Evolutionary conservation across 208 protist species (phyloP).

Genomic region (Crithidia brevicula): DNA sequence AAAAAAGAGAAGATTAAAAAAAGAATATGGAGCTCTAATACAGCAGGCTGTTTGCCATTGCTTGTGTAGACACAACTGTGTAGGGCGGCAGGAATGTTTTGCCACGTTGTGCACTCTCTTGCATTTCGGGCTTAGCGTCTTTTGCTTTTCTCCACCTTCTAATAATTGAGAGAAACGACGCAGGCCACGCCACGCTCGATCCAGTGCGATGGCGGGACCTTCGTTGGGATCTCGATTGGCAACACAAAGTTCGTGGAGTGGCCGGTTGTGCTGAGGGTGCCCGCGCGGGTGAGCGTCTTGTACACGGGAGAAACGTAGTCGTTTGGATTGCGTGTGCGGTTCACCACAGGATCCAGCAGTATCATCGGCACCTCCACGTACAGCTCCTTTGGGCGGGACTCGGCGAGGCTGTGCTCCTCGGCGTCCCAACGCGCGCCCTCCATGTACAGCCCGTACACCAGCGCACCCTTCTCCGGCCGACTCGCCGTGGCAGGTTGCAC

Average conservation of each 20-base stretch:
- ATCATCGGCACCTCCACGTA: constrained; percentile 94
- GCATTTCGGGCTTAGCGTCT: too few relatives aligned
- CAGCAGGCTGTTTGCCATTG: too few relatives aligned
- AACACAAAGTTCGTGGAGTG: constrained; percentile 99
- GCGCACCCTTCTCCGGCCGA: constrained; percentile 64
- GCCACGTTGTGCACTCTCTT: too few relatives aligned
- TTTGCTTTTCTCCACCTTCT: too few relatives aligned
- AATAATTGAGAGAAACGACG: constrained; percentile 89
- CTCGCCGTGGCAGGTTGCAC: constrained; percentile 25
- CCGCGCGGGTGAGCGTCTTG: constrained; percentile 95
- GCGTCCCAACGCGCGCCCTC: constrained; percentile 97
- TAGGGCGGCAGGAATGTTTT: too few relatives aligned
- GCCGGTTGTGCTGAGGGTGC: constrained; percentile 97
- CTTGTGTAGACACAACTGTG: too few relatives aligned
- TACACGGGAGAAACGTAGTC: constrained; percentile 97
- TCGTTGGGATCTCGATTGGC: constrained; percentile 94
- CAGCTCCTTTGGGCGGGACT: constrained; percentile 96
- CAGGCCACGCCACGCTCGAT: constrained; percentile 94
- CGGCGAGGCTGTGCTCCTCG: constrained; percentile 64
- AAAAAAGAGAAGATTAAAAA: not conserved
- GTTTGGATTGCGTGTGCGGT: constrained; percentile 45
- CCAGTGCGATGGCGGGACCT: constrained; percentile 91
- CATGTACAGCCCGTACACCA: constrained; percentile 96
- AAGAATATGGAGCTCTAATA: not conserved
- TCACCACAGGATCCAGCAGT: constrained; percentile 89